Conservation (phyloP, 805 yeast species). For the Yamadazyma endophytica region DNA sequence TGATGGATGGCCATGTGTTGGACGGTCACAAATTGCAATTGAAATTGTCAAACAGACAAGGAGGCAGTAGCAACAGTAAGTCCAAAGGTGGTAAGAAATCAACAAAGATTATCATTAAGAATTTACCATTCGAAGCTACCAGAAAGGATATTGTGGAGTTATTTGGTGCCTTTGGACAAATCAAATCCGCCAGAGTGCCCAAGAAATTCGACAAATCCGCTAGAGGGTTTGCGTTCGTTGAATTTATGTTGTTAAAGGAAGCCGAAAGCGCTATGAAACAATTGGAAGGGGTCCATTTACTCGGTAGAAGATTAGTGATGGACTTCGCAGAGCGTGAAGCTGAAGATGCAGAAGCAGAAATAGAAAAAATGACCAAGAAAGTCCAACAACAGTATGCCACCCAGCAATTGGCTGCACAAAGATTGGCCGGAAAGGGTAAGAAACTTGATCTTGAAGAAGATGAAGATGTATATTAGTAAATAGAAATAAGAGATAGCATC, state of each 20-base stretch:
- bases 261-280: slow-evolving; percentile 94
- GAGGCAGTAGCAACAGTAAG: slow-evolving; percentile 32
- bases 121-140: slow-evolving; percentile 93
- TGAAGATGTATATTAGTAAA: too few relatives aligned
- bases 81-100: slow-evolving; percentile 31
- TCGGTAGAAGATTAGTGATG: slow-evolving; percentile 92
- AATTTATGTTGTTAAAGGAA: slow-evolving; percentile 77
- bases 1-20: slow-evolving; percentile 70
- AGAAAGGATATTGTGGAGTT: slow-evolving; percentile 90
- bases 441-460: slow-evolving; percentile 59
- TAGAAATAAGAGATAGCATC: too few relatives aligned
- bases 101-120: slow-evolving; percentile 89
- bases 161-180: slow-evolving; percentile 91
- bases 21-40: slow-evolving; percentile 90
- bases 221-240: slow-evolving; percentile 97
- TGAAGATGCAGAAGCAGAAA: slow-evolving; percentile 83
- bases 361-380: slow-evolving; percentile 83
- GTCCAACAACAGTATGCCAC: slow-evolving; percentile 79
- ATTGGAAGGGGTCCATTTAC: slow-evolving; percentile 90
- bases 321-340: slow-evolving; percentile 85
- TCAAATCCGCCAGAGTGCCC: slow-evolving; percentile 93
- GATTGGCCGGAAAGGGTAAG: slow-evolving; percentile 68
- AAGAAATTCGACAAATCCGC: slow-evolving; percentile 93
- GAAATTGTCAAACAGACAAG: slow-evolving; percentile 80
- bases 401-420: slow-evolving; percentile 65